Evolutionary conservation across 2,329 filamentous ascomycete species (phyloP), one percentile per base, ranked within the genome.

Genomic region (Trematosphaeria pertusa): DNA sequence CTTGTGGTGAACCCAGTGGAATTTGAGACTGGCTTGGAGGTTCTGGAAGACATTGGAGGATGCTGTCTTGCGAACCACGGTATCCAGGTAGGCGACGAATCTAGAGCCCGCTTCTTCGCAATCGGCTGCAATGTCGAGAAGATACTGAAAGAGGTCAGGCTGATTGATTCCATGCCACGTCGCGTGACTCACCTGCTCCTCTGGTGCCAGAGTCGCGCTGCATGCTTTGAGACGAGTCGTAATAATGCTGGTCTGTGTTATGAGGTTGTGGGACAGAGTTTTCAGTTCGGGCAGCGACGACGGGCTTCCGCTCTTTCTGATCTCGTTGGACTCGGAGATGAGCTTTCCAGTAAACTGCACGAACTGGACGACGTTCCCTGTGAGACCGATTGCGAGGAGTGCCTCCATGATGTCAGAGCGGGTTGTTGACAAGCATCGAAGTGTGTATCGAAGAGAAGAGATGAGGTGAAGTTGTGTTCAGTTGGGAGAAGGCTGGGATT

Each of bases 281-380:
- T 11, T 30, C 9, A 54, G 22, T 3, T 31, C 24, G 4, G 37
- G 28, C 4, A 54, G 22, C 3, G 49, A 50, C 5, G 7, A 11
- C 4, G 47, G 50, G 17, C 32, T 40, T 3, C 47, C 48, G 2
- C 6, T 36, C 12, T 49, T 33, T 12, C 45, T 22, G 5, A 54
- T 53, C 1, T 21, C 11, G 14, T 38, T 39, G 1, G 45, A 41
- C 19, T 48, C 37, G 2, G 48, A 44, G 1, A 52, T 42, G 3
- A 58, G 22, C 10, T 43, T 37, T 12, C 47, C 43, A 12, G 50
- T 44, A 19, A 46, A 40, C 15, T 56, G 41, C 1, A 54, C 44
- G 19, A 58, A 58, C 32, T 58, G 55, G 5, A 58, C 44, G 5
- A 58, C 50, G 21, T 56, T 58, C 7, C 48, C 46, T n/a, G 55